Base-by-base conservation (phyloP, 495 filamentous ascomycete genomes). In the Trichoderma orchidacearum region DNA sequence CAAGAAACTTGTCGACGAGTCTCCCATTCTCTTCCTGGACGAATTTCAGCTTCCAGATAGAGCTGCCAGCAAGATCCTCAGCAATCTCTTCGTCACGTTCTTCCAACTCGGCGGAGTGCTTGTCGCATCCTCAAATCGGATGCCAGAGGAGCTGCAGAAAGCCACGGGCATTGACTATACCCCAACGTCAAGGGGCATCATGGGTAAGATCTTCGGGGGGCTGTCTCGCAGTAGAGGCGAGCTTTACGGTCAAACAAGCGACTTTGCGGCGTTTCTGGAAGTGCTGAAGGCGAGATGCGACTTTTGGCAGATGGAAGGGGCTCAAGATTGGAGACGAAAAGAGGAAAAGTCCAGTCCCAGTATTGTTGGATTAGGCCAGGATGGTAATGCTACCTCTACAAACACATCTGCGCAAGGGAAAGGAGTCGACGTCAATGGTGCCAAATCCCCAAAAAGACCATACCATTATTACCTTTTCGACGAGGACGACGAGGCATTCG, bases 41-140 rank as follows among this genome's bases (percentile, higher is more conserved):
- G 84, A 89, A 62, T 88, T 89, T 59, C 85, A 89, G 61, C 68
- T 89, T 13, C 85, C 85, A 0, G 85, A 87, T 64, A 73, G 81
- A 56, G 82, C 77, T 0, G 76, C 84, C 15, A 80, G 78, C 53
- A 87, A 87, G 62, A 84, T 87, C 23, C 66, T 89, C 55, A 85
- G 81, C 30, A 84, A 82, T 61, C 70, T 88, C 18, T 78, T 88
- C 59, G 84, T 83, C n/a, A 70, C 74, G 7, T 87, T 89, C 64
- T 88, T 87, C 60, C 82, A 86, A 53, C 69, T 88, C 4, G 85
- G 85, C 0, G 85, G 85, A 28, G 85, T 88, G 5, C 70, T 89
- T 5, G 71, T 88, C 51, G 85, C 84, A 2, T 86, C 84, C 1
- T 85, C 81, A 4, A 89, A 89, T 64, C 75, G 86, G 31, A 83